Percentiles rank a stretch among this genome's conserved stretches.
These are phyloP conservation scores for Penicillium mononematosum DNA, from an alignment of 495 filamentous ascomycete species.

Conservation along the genomic window DNA sequence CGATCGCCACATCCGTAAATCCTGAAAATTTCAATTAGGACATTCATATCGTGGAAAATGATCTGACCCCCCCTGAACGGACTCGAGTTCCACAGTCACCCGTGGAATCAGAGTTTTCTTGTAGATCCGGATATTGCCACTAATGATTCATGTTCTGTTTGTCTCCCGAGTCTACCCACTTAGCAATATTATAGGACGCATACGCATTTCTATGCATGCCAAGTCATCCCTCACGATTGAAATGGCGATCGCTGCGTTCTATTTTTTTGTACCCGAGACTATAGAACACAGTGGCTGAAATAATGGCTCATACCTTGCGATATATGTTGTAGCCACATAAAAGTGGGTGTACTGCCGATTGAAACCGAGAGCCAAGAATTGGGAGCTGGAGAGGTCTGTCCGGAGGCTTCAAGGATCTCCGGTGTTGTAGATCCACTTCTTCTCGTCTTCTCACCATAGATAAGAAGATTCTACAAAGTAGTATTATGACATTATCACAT, in stretches of 20 bases:
- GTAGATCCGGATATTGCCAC: slow-evolving; percentile 5
- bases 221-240: neutral
- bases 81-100: slow-evolving; percentile 3
- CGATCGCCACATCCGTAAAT: slow-evolving; percentile 17
- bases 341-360: slow-evolving; percentile 11
- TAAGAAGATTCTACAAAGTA: neutral
- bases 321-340: neutral
- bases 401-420: slow-evolving; percentile 3
- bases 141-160: neutral
- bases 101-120: slow-evolving; percentile 6
- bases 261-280: neutral
- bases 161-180: slow-evolving; percentile 2
- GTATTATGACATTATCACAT: too few species aligned
- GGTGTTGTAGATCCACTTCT: slow-evolving; percentile 3
- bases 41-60: neutral
- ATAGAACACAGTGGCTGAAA: neutral
- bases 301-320: neutral
- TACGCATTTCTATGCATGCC: slow-evolving; percentile 5
- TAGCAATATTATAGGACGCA: neutral
- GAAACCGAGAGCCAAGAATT: slow-evolving; percentile 21
- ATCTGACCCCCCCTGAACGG: slow-evolving; percentile 6
- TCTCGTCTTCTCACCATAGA: neutral
- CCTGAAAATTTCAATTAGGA: neutral
- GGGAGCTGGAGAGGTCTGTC: neutral
- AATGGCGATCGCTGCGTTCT: neutral